Evolutionary conservation across 1,284 basidiomycete genomes (phyloP).

Genomic region (Malassezia japonica): DNA sequence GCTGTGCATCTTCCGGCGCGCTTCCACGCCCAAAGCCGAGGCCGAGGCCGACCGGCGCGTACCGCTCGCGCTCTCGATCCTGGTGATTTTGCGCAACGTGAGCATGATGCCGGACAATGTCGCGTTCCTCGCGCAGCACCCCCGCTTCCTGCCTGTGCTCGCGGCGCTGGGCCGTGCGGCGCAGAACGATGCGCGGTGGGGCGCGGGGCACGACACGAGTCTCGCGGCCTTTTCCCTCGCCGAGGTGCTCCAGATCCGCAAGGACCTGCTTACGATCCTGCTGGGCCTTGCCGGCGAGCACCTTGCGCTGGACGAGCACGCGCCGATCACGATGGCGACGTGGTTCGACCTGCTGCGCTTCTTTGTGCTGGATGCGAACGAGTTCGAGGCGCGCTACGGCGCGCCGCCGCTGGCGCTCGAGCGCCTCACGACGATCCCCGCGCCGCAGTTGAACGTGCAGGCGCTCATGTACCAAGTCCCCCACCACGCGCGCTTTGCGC

Average conservation of each 20-base stretch:
- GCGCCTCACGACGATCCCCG: background rate
- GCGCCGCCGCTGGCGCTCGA: conserved; percentile 33
- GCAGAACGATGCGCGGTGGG: conserved; percentile 30
- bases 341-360: conserved; percentile 65
- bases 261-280: conserved; percentile 67
- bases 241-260: conserved; percentile 60
- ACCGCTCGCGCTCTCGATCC: conserved; percentile 61
- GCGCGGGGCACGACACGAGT: background rate
- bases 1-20: conserved; percentile 25
- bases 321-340: conserved; percentile 52
- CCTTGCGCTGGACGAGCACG: conserved; percentile 50
- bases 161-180: conserved; percentile 35
- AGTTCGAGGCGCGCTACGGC: conserved; percentile 59
- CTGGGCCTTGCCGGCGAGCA: conserved; percentile 58
- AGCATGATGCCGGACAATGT: conserved; percentile 65
- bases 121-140: conserved; percentile 59
- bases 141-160: conserved; percentile 60
- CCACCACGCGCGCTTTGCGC: conserved; percentile 61
- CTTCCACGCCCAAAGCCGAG: conserved; percentile 5
- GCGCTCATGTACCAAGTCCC: conserved; percentile 49
- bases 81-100: conserved; percentile 79
- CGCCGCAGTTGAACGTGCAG: background rate
- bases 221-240: conserved; percentile 25
- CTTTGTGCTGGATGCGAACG: conserved; percentile 63
- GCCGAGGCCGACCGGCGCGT: conserved; percentile 45